Base-by-base conservation (phyloP, 176 grass and related monocot species). In the Aegilops umbellulata region DNA sequence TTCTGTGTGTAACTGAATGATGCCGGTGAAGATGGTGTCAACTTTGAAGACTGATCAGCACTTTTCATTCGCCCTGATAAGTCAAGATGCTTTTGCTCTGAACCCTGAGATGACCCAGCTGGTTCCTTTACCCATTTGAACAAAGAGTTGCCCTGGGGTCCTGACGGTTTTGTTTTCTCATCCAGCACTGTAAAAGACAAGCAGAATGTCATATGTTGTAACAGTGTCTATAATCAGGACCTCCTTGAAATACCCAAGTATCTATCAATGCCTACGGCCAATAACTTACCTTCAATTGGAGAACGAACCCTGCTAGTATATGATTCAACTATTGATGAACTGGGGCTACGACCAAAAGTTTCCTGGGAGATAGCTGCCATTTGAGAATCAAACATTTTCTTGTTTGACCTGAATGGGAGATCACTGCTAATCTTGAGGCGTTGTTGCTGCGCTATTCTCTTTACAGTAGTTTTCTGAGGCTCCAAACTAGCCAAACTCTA, bases 91-190 rank as follows among this genome's bases (percentile, higher is more conserved):
- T 94, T 95, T 82, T 87, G 69, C 57, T 89, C 81, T 23, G 81
- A 68, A 47, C 66, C 80, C 79, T 85, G 88, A 81, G 90, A 92
- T 79, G 86, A 63, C 23, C 74, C 83, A 58, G 81, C 65, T 14
- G 89, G 78, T 78, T 98, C 91, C 39, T 86, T 98, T 60, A 84
- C 90, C 96, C 91, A 98, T 82, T 90, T 98, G 86, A 98, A 98
- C 32, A 93, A 86, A 82, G 84, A 80, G 88, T 83, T 90, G 79
- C 84, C 78, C 76, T 92, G 84, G 80, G 88, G 35, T 82, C 49
- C 81, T 83, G 78, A 91, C 15, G 83, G 63, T 79, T 87, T 89
- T 70, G 57, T 83, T 42, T 90, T 94, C 80, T 80, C 89, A 64
- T 90, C 76, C 74, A 65, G 80, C 81, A 60, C 83, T 89, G 77